Evolutionary conservation across 2,329 filamentous ascomycete genomes (phyloP), one percentile per base, ranked within the genome.

Genomic region (Colletotrichum horii): DNA sequence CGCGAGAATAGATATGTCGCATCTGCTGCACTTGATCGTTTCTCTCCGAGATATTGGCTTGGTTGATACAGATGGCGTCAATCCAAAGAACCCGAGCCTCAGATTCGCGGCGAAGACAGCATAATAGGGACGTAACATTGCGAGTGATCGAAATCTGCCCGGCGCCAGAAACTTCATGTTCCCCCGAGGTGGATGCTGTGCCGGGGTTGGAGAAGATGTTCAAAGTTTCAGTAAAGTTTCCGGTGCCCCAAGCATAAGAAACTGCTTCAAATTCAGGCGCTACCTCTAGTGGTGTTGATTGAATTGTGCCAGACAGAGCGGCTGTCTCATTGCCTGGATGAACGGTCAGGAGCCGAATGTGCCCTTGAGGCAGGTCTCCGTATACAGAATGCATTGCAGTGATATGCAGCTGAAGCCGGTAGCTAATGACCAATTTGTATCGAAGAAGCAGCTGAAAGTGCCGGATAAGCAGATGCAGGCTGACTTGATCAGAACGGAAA

Each of bases 231-330:
- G 22, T 30, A 4, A 66, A 36, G 4, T 9, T 34, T 4, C 16
- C 16, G 22, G 22, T 16, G 16, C 78, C 79, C 76, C 79, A 79
- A 4, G 61, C 78, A 62, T 81, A 82, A 1, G 79, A 81, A 12
- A 80, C 38, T 6, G 79, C 77, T 38, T 80, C 72, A 43, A 78
- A 81, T 8, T 68, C 76, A 8, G 78, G 79, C 6, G 34, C 30
- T 9, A 38, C 56, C 19, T 28, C 69, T 6, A 66, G 61, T 3
- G 11, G 24, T 11, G 30, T 16, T 26, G 61, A 55, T n/a, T 30
- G 32, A 15, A 58, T 16, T 24, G 30, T 16, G 26, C 43, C 62
- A 4, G 38, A 71, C 11, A 71, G 58, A 11, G 28, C 8, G 24
- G 26, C 24, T 14, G n/a, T 62, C 12, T 5, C 19, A 15, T 71